Base-by-base conservation (phyloP, 225 moss, liverwort and hornwort genomes). In the Asterella californica region DNA sequence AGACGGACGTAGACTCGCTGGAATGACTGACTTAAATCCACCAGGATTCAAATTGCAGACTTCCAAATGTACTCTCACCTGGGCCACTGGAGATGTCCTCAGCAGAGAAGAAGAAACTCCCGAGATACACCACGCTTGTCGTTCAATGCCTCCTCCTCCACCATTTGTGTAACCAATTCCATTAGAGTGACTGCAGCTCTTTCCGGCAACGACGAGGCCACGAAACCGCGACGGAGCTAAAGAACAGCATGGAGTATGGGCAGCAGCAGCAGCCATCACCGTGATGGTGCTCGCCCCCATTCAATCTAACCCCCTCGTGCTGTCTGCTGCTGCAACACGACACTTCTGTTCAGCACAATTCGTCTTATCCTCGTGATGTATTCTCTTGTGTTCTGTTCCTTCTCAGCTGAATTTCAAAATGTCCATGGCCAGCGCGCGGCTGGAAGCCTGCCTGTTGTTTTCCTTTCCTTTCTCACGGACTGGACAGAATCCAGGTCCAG, bases 271-370 rank as follows among this genome's bases (percentile, higher is more conserved):
- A 74, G 74, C 81, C 85, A 85, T 82, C 82, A 79, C 65, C 70
- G 59, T 77, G 74, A 67, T 67, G 37, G 75, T 30, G 79, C 85
- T 82, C 79, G 76, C 85, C 79, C 78, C 85, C 85, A 85, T 79
- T 76, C 32, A 52, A 54, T 32, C 50, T 33, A 12, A 10, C 18
- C 61, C 15, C 29, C 15, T 29, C 33, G 4, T 12, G 15, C 33
- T 29, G 52, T 52, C 14, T 52, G 10, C 42, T 42, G 42, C 21
- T 25, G 61, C 61, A 25, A 24, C 59, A 8, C 61, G 0, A 61
- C n/a, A 11, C 1, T 27, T 8, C 2, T 27, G 22, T 37, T 47
- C 45, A n/a, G 45, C 70, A 2, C 50, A 74, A 74, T 74, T 19
- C 74, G 17, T 74, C 52, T 42, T 70, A 21, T 70, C 42, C 21